Conservation (phyloP, 257 asterid genomes). For the Scutellaria barbata region DNA sequence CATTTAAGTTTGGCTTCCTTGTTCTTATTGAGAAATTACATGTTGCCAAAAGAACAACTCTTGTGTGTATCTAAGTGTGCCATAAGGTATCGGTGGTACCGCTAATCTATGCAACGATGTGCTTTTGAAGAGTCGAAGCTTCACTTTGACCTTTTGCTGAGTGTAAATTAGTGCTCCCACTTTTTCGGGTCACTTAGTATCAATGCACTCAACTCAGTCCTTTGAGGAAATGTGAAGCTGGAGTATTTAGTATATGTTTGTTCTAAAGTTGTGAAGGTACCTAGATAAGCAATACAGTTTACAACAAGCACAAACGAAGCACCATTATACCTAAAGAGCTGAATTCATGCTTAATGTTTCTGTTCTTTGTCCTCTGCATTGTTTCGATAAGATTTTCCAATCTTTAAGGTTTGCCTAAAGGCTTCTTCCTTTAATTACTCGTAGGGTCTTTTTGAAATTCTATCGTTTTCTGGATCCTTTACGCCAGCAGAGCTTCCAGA, state of each 20-base stretch:
- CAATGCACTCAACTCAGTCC: too few species aligned
- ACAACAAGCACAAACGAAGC: neutral
- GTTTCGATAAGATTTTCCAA: neutral
- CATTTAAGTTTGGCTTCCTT: too few species aligned
- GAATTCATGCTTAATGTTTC: neutral
- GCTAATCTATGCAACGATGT: too few species aligned
- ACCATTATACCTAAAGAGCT: neutral
- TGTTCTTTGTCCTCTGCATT: neutral
- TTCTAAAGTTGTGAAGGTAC: neutral
- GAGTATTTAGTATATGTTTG: neutral
- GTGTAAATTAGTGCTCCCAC: neutral
- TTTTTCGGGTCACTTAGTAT: too few species aligned
- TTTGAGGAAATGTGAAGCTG: neutral
- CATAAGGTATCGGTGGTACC: too few species aligned
- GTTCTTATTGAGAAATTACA: too few species aligned
- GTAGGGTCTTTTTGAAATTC: slow-evolving; percentile 48
- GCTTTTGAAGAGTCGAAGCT: neutral
- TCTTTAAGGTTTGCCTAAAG: slow-evolving; percentile 10
- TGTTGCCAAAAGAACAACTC: too few species aligned
- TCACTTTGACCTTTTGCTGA: neutral
- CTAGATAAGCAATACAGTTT: neutral
- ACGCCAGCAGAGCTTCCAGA: slow-evolving; percentile 70
- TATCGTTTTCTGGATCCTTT: slow-evolving; percentile 68
- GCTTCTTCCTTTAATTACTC: slow-evolving; percentile 1
- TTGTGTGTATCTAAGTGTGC: too few species aligned